Percentiles rank a stretch among this genome's conserved stretches.
phyloP scores from a whole-genome alignment of 78 protist genomes.

The Neovahlkampfia damariscottae region DNA sequence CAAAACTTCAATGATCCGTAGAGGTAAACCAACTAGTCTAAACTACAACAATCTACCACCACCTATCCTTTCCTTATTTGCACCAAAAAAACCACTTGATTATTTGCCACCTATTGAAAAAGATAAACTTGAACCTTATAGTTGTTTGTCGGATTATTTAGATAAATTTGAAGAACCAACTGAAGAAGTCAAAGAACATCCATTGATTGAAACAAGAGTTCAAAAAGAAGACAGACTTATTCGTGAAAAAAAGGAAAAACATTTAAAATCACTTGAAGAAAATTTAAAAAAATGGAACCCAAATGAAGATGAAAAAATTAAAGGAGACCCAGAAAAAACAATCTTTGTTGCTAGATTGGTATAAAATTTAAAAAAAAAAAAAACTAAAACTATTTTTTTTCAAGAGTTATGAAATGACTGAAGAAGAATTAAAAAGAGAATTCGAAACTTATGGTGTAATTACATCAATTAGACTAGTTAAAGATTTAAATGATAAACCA shows the following conservation, averaged over 20 bases:
- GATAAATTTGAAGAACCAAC: not conserved
- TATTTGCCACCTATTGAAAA: not conserved
- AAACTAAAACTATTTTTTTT: not conserved
- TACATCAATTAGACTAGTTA: not conserved
- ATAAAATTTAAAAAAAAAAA: not conserved
- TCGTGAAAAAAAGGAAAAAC: not conserved
- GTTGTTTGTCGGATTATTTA: not conserved
- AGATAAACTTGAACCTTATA: not conserved
- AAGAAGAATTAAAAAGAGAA: not conserved
- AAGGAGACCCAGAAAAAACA: not conserved
- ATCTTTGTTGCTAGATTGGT: not conserved
- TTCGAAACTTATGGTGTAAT: not conserved
- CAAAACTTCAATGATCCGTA: too few relatives aligned
- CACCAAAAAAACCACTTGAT: not conserved
- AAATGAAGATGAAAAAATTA: not conserved
- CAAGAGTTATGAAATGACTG: not conserved
- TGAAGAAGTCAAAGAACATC: not conserved
- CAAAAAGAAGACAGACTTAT: not conserved
- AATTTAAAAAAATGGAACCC: not conserved
- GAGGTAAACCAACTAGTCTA: too few relatives aligned
- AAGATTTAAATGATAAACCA: not conserved
- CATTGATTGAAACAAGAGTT: not conserved
- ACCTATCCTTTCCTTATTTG: not conserved
- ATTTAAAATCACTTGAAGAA: not conserved
- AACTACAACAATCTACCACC: too few relatives aligned